Conservation (phyloP, 2,329 filamentous ascomycete genomes). For the Aspergillus fructus region DNA sequence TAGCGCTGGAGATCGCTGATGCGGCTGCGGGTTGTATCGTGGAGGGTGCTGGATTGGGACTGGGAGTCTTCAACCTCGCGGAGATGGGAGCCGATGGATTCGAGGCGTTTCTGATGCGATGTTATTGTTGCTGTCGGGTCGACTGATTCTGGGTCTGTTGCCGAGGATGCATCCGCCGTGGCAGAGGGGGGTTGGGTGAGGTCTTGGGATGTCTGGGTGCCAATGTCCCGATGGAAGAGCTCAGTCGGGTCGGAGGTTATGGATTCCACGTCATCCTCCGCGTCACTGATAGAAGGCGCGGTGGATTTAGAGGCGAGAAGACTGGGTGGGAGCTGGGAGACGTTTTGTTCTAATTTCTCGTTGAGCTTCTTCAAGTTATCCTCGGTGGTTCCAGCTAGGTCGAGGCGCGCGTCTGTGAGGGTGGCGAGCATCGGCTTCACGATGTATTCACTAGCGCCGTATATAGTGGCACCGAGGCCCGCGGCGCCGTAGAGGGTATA, state of each 20-base stretch:
- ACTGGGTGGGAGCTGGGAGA: conserved; percentile 52
- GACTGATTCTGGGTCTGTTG: conserved; percentile 21
- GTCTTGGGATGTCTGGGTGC: conserved; percentile 59
- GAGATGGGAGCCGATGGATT: conserved; percentile 53
- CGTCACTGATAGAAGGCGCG: conserved; percentile 15
- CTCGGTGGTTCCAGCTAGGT: conserved; percentile 54
- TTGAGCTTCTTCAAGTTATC: conserved; percentile 57
- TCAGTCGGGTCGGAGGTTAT: conserved; percentile 60
- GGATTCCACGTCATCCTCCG: conserved; percentile 48
- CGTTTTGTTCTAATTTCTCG: conserved; percentile 52
- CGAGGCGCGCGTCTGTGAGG: conserved; percentile 57
- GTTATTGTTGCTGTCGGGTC: conserved; percentile 27
- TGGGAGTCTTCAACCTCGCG: conserved; percentile 45
- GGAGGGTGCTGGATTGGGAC: conserved; percentile 32
- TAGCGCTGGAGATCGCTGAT: conserved; percentile 52
- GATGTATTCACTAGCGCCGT: conserved; percentile 59
- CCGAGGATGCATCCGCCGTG: neutral
- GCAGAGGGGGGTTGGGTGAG: conserved; percentile 3
- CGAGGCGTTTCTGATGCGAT: conserved; percentile 47
- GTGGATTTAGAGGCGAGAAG: neutral
- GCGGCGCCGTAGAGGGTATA: conserved; percentile 58
- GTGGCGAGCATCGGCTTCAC: conserved; percentile 58
- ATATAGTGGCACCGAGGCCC: conserved; percentile 55
- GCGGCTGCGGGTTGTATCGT: conserved; percentile 34
- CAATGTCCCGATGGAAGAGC: conserved; percentile 63